phyloP scores from a whole-genome alignment of 495 filamentous ascomycete genomes.

The Cercophora newfieldiana region DNA sequence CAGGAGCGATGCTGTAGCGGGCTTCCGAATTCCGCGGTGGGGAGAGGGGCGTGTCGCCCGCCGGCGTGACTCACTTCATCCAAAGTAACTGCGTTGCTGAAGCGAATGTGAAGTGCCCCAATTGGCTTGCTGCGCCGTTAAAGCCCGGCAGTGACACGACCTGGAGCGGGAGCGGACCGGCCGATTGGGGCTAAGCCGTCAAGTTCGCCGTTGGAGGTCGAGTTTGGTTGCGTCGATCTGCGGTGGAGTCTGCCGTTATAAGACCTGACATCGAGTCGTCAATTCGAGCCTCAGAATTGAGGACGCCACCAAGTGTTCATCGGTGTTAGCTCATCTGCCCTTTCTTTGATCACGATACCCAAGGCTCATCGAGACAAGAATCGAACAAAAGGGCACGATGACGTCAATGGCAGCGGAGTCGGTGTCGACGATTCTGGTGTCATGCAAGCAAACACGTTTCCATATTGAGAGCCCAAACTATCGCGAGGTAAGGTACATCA shows the following conservation, averaged over 20 bases:
- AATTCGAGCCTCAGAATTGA: background rate
- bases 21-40: background rate
- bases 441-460: conserved; percentile 60
- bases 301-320: no score
- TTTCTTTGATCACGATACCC: background rate
- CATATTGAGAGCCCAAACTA: conserved; percentile 55
- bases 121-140: background rate
- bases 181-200: background rate
- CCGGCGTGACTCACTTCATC: background rate
- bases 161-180: background rate
- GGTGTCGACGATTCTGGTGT: conserved; percentile 50
- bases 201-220: background rate
- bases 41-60: background rate
- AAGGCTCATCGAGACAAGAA: background rate
- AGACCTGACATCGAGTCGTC: background rate
- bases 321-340: background rate
- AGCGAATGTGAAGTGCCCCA: background rate
- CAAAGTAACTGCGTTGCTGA: background rate
- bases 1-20: background rate
- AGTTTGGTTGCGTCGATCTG: background rate
- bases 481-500: conserved; percentile 53
- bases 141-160: background rate
- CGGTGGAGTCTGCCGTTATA: background rate
- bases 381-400: conserved; percentile 30
- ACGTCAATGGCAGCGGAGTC: conserved; percentile 50